Percentiles rank a stretch among this genome's conserved stretches.
Evolutionary conservation across 2,329 filamentous ascomycete species (phyloP).

Genomic region (Pestalotiopsis fici): DNA sequence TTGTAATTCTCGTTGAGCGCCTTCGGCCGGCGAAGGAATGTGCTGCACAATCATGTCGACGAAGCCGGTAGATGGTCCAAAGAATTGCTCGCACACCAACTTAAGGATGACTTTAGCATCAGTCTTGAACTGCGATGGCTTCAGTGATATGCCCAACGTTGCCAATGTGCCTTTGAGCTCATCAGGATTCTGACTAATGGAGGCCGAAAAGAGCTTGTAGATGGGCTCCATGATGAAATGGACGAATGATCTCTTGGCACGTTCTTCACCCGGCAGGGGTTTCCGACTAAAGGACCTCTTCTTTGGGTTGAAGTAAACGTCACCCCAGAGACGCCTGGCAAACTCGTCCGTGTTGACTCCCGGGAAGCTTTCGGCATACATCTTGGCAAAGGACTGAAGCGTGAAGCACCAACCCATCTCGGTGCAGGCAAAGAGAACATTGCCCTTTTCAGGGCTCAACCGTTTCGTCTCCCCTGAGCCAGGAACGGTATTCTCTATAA

Average conservation of each 20-base stretch:
- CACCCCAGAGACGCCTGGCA: slow-evolving; percentile 85
- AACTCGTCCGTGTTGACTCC: slow-evolving; percentile 83
- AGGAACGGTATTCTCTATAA: slow-evolving; percentile 86
- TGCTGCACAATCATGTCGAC: slow-evolving; percentile 95
- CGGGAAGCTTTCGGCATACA: slow-evolving; percentile 89
- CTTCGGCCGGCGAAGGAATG: slow-evolving; percentile 82
- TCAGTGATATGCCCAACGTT: slow-evolving; percentile 79
- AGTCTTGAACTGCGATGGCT: slow-evolving; percentile 87
- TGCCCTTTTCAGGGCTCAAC: slow-evolving; percentile 93
- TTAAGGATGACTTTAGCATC: slow-evolving; percentile 89
- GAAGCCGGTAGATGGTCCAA: slow-evolving; percentile 84
- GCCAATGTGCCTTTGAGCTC: slow-evolving; percentile 79
- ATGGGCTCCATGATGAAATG: slow-evolving; percentile 95
- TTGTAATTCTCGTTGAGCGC: slow-evolving; percentile 74
- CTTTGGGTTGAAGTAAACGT: slow-evolving; percentile 91
- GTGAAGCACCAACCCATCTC: slow-evolving; percentile 98
- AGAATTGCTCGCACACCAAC: slow-evolving; percentile 92
- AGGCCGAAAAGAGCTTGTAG: slow-evolving; percentile 96
- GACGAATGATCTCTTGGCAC: slow-evolving; percentile 83
- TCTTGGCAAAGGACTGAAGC: slow-evolving; percentile 88
- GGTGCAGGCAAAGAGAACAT: slow-evolving; percentile 94
- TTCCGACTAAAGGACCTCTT: slow-evolving; percentile 93
- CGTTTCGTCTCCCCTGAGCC: slow-evolving; percentile 77
- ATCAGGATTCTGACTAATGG: slow-evolving; percentile 85
- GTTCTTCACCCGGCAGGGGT: slow-evolving; percentile 66